Evolutionary conservation across 1,284 basidiomycete genomes (phyloP), one percentile per base, ranked within the genome.

Genomic region (Rhizopogon parksii): DNA sequence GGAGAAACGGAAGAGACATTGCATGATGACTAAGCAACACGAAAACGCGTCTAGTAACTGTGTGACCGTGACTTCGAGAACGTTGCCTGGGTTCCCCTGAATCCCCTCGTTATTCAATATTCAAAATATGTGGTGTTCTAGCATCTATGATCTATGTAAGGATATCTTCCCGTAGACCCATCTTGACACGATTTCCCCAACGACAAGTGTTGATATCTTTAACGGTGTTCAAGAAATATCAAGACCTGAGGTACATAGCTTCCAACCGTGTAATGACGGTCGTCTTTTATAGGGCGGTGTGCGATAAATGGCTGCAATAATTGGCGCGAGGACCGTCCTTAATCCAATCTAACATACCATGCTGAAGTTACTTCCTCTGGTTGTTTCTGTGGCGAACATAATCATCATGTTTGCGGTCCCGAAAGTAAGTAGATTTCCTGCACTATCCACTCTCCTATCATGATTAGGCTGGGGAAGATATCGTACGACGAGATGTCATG

Each of bases 61-160:
- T 38, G 12, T 9, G 11, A 38, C 19, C 35, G 35, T n/a, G 35
- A 36, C 35, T 32, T 32, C 30, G 35, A 36, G 6, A 3, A n/a
- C 4, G n/a, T 14, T 35, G 14, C n/a, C n/a, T 30, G 27, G 8
- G 19, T 19, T 19, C 21, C 21, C 21, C 21, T 24, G 21, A 24
- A 24, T 45, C 34, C 6, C 15, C 19, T 14, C 4, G 3, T 30
- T 34, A 11, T 43, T 19, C 19, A 21, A 35, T 34, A 49, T 27
- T 21, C 8, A 21, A 35, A 6, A 24, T 4, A 25, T 50, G 50
- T 14, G 49, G 30, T 6, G 50, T 50, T 49, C 47, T 50, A 2
- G n/a, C 36, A 30, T 15, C 3, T 50, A 27, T 12, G 47, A 50
- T 25, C 17, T 35, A 14, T n/a, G 49, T 50, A 36, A 50, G 49